These are phyloP conservation scores for Solanum virginianum DNA, from an alignment of 257 asterid species.

Conservation along the genomic window DNA sequence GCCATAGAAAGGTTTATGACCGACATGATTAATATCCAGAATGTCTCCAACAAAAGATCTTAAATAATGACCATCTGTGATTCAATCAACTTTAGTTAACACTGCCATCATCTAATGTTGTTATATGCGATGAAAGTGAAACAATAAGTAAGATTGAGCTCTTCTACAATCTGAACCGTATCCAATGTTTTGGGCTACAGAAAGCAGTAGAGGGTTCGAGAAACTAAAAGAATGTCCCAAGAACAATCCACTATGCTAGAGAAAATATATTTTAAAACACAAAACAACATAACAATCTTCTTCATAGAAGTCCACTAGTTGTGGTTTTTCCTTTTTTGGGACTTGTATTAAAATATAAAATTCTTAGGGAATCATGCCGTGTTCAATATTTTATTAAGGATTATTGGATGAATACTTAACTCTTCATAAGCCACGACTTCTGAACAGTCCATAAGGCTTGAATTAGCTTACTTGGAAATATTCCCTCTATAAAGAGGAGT, in stretches of 20 bases:
- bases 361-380: not conserved
- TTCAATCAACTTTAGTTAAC: constrained; percentile 39
- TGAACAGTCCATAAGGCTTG: not conserved
- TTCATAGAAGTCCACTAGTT: not conserved
- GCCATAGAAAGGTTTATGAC: constrained; percentile 49
- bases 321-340: not conserved
- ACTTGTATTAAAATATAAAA: not conserved
- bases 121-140: constrained; percentile 5
- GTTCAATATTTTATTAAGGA: not conserved
- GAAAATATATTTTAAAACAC: not conserved
- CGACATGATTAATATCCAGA: constrained; percentile 46
- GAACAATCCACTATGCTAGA: not conserved
- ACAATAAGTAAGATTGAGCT: not conserved
- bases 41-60: constrained; percentile 54
- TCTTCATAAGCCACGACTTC: not conserved
- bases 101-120: constrained; percentile 17
- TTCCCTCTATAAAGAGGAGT: not conserved
- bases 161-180: not conserved
- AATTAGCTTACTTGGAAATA: not conserved
- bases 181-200: not conserved
- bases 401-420: not conserved
- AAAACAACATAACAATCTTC: not conserved
- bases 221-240: not conserved
- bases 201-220: not conserved
- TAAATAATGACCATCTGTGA: constrained; percentile 53